Evolutionary conservation across 495 filamentous ascomycete species (phyloP), one percentile per base, ranked within the genome.

Genomic region (Pyrenula massariospora): DNA sequence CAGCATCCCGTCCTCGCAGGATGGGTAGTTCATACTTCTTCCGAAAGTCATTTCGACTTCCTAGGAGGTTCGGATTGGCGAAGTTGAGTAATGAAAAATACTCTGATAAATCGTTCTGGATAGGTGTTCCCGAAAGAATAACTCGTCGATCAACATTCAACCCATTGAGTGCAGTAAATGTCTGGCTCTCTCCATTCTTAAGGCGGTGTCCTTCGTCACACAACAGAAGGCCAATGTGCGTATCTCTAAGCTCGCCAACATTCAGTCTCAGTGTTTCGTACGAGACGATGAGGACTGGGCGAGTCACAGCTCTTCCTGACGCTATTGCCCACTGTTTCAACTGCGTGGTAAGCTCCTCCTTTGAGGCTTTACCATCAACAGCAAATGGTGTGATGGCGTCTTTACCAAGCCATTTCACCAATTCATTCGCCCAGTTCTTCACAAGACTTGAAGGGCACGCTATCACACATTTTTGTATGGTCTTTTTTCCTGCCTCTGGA

Each of bases 121-220:
- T 97, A 0, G 93, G 93, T 1, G 93, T 99, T 58, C 93, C 93
- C 1, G 93, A 96, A 12, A 99, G 76, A 60, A 99, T 99, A 20
- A 99, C 94, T 42, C 93, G 80, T 53, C 90, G 82, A 23, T 84
- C 86, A 48, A 99, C 93, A 62, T 96, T 93, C 2, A 99, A 77
- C 57, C 81, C 84, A 66, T 93, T 95, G 47, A 99, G 71, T 5
- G 93, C 91, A 12, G 77, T 88, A 69, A 95, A 99, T 0, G 91
- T 96, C 68, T 93, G 89, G 54, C 85, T 93, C 61, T 99, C 94
- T 58, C 90, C 91, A 62, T 99, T 99, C 67, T 99, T 99, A 48
- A 99, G 71, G n/a, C 93, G 86, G 77, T 99, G 93, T 1, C 93
- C 93, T 71, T 99, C 93, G 60, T 99, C 93, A 66, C 93, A 97